Percentiles rank a stretch among this genome's conserved stretches.
Conservation (phyloP, 2,329 filamentous ascomycete species). For the Colletotrichum australisinense region DNA sequence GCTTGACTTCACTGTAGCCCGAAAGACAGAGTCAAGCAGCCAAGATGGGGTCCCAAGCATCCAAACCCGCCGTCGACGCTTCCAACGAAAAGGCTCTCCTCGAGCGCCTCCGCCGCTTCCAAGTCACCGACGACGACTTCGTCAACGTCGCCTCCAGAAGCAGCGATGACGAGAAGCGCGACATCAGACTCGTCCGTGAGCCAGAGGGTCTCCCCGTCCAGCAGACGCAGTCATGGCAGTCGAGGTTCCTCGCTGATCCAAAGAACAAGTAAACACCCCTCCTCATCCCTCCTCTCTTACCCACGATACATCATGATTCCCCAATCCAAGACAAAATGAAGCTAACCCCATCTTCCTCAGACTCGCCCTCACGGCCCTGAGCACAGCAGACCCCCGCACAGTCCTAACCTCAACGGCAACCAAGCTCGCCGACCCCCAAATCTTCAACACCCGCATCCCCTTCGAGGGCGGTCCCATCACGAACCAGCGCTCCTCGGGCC, state of each 20-base stretch:
- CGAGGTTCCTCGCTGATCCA: conserved; percentile 70
- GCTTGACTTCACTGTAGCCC: not conserved
- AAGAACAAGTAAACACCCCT: conserved; percentile 63
- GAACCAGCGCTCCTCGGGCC: conserved; percentile 83
- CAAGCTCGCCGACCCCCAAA: conserved; percentile 76
- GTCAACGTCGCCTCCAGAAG: conserved; percentile 60
- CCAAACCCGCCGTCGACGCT: conserved; percentile 47
- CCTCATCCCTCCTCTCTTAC: no score
- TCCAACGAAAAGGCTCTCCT: conserved; percentile 56
- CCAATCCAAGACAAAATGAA: no score
- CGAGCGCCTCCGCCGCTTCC: conserved; percentile 56
- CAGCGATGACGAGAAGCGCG: conserved; percentile 64
- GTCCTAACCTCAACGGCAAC: conserved; percentile 74
- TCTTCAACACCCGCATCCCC: conserved; percentile 86
- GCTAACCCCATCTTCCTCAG: conserved; percentile 49
- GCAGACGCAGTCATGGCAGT: conserved; percentile 69
- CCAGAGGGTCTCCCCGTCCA: conserved; percentile 62
- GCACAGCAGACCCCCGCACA: conserved; percentile 72
- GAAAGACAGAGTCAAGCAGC: not conserved
- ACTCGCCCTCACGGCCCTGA: conserved; percentile 80
- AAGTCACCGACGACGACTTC: conserved; percentile 64
- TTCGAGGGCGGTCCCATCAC: conserved; percentile 86
- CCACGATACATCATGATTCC: no score
- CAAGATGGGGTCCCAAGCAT: conserved; percentile 58
- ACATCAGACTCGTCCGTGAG: conserved; percentile 51